phyloP scores from a whole-genome alignment of 2,329 filamentous ascomycete genomes.

The Alternaria brassicicola region DNA sequence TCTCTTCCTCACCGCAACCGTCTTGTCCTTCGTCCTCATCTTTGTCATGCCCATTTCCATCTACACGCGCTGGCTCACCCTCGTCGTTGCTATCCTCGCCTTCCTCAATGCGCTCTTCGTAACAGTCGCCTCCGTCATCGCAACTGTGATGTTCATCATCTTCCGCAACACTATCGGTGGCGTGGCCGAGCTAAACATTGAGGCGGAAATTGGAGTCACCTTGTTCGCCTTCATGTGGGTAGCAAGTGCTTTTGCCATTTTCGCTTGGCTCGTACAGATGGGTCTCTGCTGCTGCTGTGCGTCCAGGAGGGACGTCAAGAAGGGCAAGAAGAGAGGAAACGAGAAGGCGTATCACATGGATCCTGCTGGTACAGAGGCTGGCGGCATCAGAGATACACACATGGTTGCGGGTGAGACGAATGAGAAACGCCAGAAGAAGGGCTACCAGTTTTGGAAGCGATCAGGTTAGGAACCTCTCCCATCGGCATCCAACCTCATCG shows the following conservation, averaged over 20 bases:
- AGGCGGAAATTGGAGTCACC: constrained; percentile 68
- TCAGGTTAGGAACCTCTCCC: constrained; percentile 10
- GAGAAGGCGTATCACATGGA: constrained; percentile 42
- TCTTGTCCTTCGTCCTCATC: constrained; percentile 75
- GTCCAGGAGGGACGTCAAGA: constrained; percentile 60
- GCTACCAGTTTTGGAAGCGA: constrained; percentile 25
- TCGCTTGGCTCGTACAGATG: constrained; percentile 74
- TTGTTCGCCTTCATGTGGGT: constrained; percentile 95
- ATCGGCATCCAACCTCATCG: neutral
- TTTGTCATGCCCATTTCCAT: constrained; percentile 64
- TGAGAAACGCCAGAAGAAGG: constrained; percentile 14
- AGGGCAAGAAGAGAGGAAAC: constrained; percentile 54
- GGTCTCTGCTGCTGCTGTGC: constrained; percentile 80
- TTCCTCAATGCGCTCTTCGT: constrained; percentile 71
- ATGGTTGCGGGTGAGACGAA: constrained; percentile 6
- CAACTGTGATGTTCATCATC: constrained; percentile 82
- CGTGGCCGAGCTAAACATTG: constrained; percentile 77
- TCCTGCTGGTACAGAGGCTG: constrained; percentile 2
- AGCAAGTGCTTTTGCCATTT: constrained; percentile 67
- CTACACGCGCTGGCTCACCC: constrained; percentile 61
- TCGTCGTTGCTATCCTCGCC: constrained; percentile 71
- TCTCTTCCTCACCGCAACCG: constrained; percentile 75
- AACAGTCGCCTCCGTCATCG: constrained; percentile 73
- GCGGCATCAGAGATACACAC: constrained; percentile 8
- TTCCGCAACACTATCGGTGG: constrained; percentile 76